Base-by-base conservation (phyloP, 2,329 filamentous ascomycete species). In the Stemphylium lycopersici region DNA sequence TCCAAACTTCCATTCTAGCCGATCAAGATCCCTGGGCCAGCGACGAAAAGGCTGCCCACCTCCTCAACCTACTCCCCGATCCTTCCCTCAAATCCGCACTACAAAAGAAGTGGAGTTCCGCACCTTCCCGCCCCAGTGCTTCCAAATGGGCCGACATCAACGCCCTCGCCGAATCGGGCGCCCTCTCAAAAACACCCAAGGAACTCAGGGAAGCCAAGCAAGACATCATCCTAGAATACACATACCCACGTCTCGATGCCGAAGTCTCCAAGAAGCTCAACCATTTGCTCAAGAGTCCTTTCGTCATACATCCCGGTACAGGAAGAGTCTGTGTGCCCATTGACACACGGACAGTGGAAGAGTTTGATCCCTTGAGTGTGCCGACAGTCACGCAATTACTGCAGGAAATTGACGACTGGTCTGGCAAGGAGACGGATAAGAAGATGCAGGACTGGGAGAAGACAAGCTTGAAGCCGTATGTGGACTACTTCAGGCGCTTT, bases 201-300 rank as follows among this genome's bases (percentile, higher is more conserved):
- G 86, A 88, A 2, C 83, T 99, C 11, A 83, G 89, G 7, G 91
- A 97, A 68, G 91, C 92, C 18, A 98, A 97, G 78, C 92, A 97
- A 74, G 95, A 98, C 71, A 90, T 99, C 58, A 88, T 98, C 3
- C 85, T 99, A 26, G 95, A 99, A 77, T 98, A 99, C 78, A 97
- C 95, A 6, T 99, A 99, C 76, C 95, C 95, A 3, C 89, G 95
- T 34, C 89, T 99, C 49, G 95, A 99, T 81, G 93, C 95, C 58
- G 92, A 96, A 76, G 95, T 99, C 72, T 95, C 90, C 71, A 98
- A 98, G 81, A 96, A 97, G 74, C 86, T 96, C 52, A 98, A 97
- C 79, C 95, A 99, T 83, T 86, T 99, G 83, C 87, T 99, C 66
- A 99, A 99, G 75, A 93, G 89, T 58, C 95, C 95, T 0, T 99